These are phyloP conservation scores for Chytriomyces confervae DNA, from an alignment of 192 early-diverging fungal genomes.

Conservation along the genomic window DNA sequence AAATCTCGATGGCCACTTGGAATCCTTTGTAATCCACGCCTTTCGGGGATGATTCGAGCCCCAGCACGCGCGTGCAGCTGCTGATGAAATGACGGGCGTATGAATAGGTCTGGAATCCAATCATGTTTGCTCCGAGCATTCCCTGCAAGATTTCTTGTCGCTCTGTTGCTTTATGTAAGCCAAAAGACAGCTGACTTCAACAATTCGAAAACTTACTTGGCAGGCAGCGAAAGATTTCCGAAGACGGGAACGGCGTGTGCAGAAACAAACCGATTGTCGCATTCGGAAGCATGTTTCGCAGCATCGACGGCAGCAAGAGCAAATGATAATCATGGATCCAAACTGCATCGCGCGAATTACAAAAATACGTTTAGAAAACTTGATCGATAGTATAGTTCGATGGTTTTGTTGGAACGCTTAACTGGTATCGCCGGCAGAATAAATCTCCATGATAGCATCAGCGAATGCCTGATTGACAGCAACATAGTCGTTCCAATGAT, in stretches of 20 bases:
- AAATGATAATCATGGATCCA: constrained; percentile 71
- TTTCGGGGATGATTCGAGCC: constrained; percentile 86
- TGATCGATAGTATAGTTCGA: constrained; percentile 49
- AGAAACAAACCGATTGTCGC: constrained; percentile 63
- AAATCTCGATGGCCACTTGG: constrained; percentile 84
- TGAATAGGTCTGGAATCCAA: constrained; percentile 98
- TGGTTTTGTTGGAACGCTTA: constrained; percentile 51
- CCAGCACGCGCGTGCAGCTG: constrained; percentile 92
- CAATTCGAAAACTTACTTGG: constrained; percentile 48
- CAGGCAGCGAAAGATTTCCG: constrained; percentile 65
- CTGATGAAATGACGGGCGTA: constrained; percentile 91
- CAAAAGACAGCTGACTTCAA: neutral
- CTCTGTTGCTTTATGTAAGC: constrained; percentile 35
- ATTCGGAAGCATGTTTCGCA: constrained; percentile 49
- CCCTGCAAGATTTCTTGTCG: constrained; percentile 85
- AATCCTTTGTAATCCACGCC: constrained; percentile 85
- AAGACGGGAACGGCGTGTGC: constrained; percentile 65
- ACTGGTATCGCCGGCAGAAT: constrained; percentile 81
- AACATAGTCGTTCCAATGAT: constrained; percentile 81
- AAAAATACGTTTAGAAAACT: neutral
- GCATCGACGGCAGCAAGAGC: constrained; percentile 52
- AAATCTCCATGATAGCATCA: constrained; percentile 70
- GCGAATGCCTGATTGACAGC: constrained; percentile 82
- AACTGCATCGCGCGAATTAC: constrained; percentile 37
- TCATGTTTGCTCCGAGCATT: constrained; percentile 88